A percentile compares a stretch with the other conserved stretches of the same genome.
These are phyloP conservation scores for Lathyrus tuberosus DNA, from an alignment of 306 rosid genomes.

Conservation along the genomic window DNA sequence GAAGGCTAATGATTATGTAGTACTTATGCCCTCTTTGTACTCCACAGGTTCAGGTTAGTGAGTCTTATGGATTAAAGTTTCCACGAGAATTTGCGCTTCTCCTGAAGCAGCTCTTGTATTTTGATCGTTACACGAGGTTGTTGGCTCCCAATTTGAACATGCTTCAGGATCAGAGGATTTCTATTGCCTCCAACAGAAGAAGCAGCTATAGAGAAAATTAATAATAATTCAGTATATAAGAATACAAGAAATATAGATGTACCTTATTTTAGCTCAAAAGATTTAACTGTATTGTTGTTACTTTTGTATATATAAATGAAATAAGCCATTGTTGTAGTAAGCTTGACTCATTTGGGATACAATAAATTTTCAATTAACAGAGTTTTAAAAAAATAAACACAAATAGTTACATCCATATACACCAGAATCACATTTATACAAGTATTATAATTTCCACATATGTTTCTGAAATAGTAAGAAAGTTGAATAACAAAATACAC, in stretches of 20 bases:
- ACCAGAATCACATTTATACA: conserved; percentile 33
- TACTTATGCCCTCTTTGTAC: conserved; percentile 22
- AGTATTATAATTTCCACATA: conserved; percentile 12
- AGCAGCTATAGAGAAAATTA: conserved; percentile 50
- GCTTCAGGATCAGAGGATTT: conserved; percentile 94
- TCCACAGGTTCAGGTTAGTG: conserved; percentile 80
- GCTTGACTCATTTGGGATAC: neutral
- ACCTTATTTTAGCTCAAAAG: conserved; percentile 31
- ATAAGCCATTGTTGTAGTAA: conserved; percentile 30
- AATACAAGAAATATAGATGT: conserved; percentile 30
- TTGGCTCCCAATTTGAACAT: conserved; percentile 89
- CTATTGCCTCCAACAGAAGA: conserved; percentile 74
- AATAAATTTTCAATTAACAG: neutral
- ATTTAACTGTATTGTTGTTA: conserved; percentile 20
- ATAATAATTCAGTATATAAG: conserved; percentile 34
- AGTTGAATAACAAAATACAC: neutral
- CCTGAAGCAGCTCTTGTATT: conserved; percentile 92
- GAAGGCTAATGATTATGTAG: neutral
- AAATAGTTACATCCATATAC: conserved; percentile 16
- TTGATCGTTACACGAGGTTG: conserved; percentile 89
- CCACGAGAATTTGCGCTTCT: conserved; percentile 95
- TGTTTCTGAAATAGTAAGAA: conserved; percentile 13
- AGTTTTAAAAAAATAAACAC: conserved; percentile 6
- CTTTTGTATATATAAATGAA: conserved; percentile 33
- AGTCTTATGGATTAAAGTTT: conserved; percentile 86